phyloP scores from a whole-genome alignment of 768 basidiomycete species.

The Mycena vulgaris region DNA sequence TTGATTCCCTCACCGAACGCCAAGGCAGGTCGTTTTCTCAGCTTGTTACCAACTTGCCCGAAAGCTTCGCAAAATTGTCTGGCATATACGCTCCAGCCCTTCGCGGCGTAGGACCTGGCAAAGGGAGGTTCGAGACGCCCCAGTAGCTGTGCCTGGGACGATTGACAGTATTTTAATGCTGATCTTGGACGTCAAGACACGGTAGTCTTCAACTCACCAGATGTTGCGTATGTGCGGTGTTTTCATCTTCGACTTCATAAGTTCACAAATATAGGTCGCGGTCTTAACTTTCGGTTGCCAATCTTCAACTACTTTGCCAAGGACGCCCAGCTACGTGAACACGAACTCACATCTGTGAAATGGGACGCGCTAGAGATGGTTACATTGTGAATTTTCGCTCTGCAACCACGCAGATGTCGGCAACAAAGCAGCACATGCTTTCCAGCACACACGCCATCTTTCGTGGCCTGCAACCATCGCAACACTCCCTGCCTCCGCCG shows the following conservation, averaged over 20 bases:
- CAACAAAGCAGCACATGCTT: constrained; percentile 49
- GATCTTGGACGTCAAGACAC: constrained; percentile 16
- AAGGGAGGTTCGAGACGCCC: neutral
- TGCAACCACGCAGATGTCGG: constrained; percentile 53
- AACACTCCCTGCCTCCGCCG: constrained; percentile 26
- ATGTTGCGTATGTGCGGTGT: constrained; percentile 2
- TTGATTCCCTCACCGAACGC: too few relatives aligned
- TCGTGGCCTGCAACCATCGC: constrained; percentile 47
- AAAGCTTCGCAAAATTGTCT: constrained; percentile 32
- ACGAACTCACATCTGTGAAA: constrained; percentile 41
- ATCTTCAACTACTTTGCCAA: constrained; percentile 36
- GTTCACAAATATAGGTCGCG: constrained; percentile 38
- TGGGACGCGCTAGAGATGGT: constrained; percentile 45
- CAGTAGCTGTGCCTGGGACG: neutral
- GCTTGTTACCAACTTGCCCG: too few relatives aligned
- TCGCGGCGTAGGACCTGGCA: constrained; percentile 21
- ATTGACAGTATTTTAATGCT: neutral
- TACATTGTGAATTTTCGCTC: constrained; percentile 48
- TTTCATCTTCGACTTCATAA: neutral
- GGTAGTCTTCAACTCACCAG: constrained; percentile 24
- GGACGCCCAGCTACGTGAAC: constrained; percentile 37
- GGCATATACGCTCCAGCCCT: constrained; percentile 27
- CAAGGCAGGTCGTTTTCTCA: too few relatives aligned
- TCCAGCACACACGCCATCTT: constrained; percentile 53
- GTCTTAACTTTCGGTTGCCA: constrained; percentile 38